Conservation (phyloP, 306 rosid species). For the Rubus idaeus region DNA sequence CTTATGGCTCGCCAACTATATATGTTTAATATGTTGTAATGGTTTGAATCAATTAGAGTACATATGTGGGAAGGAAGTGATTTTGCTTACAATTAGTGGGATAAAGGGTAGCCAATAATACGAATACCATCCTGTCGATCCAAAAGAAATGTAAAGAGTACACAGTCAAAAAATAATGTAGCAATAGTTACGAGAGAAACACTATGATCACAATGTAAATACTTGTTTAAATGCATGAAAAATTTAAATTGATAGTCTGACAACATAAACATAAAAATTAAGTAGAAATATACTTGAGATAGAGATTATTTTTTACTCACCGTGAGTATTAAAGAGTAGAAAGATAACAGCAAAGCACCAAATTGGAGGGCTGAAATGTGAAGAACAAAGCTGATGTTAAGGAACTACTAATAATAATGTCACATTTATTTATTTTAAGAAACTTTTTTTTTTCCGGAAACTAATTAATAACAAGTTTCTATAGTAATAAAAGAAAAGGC, state of each 20-base stretch:
- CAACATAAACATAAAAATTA: too few relatives aligned
- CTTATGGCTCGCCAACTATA: neutral
- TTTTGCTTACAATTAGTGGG: constrained; percentile 77
- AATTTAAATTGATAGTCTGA: too few relatives aligned
- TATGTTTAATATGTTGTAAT: neutral
- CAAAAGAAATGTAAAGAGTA: neutral
- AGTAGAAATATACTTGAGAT: neutral
- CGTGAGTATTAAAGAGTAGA: constrained; percentile 71
- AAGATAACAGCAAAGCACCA: constrained; percentile 83
- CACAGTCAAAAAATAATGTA: too few relatives aligned
- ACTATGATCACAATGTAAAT: neutral
- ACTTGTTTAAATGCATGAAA: neutral
- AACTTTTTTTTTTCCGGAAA: too few relatives aligned
- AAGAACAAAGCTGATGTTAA: neutral
- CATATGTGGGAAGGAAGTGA: neutral
- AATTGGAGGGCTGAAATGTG: constrained; percentile 60
- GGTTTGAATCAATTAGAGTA: neutral
- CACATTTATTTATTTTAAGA: too few relatives aligned
- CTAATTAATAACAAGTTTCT: neutral
- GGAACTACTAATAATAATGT: too few relatives aligned
- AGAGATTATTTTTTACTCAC: constrained; percentile 27
- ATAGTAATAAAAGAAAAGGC: neutral
- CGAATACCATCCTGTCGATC: constrained; percentile 77
- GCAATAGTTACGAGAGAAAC: neutral
- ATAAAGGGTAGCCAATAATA: constrained; percentile 80